Evolutionary conservation across 306 rosid species (phyloP).

Genomic region (Canavalia ensiformis): DNA sequence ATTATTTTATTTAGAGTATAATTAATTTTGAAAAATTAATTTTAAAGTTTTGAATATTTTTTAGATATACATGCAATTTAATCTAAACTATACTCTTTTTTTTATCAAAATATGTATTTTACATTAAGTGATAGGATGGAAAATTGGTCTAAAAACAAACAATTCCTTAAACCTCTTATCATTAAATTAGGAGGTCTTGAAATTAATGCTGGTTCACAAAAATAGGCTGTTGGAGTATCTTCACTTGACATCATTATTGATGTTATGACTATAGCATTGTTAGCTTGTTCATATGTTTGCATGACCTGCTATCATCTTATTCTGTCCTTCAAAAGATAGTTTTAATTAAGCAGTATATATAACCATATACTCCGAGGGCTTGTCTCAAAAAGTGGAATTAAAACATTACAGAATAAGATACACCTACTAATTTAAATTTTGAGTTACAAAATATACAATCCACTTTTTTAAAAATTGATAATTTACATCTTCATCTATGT

Average conservation of each 20-base stretch:
- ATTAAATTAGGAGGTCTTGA: not conserved
- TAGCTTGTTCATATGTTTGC: not conserved
- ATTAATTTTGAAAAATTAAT: too few species aligned
- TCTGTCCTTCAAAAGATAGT: conserved; percentile 3
- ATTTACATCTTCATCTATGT: not conserved
- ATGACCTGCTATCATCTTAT: not conserved
- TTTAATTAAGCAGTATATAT: not conserved
- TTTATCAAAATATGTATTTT: too few species aligned
- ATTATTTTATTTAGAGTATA: too few species aligned
- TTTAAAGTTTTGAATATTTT: too few species aligned
- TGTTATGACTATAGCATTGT: not conserved
- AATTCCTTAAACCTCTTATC: not conserved
- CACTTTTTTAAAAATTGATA: not conserved
- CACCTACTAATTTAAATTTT: not conserved
- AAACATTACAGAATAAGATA: not conserved
- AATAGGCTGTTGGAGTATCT: too few species aligned
- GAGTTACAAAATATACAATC: not conserved
- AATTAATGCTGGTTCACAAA: not conserved
- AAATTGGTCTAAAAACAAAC: too few species aligned
- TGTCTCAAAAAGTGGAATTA: not conserved
- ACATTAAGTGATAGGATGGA: too few species aligned
- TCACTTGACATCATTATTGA: not conserved
- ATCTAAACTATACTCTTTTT: too few species aligned
- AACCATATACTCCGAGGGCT: not conserved
- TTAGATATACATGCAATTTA: too few species aligned